A percentile compares a stretch with the other conserved stretches of the same genome.
Conservation (phyloP, 495 filamentous ascomycete genomes). For the Aspergillus carlsbadensis region DNA sequence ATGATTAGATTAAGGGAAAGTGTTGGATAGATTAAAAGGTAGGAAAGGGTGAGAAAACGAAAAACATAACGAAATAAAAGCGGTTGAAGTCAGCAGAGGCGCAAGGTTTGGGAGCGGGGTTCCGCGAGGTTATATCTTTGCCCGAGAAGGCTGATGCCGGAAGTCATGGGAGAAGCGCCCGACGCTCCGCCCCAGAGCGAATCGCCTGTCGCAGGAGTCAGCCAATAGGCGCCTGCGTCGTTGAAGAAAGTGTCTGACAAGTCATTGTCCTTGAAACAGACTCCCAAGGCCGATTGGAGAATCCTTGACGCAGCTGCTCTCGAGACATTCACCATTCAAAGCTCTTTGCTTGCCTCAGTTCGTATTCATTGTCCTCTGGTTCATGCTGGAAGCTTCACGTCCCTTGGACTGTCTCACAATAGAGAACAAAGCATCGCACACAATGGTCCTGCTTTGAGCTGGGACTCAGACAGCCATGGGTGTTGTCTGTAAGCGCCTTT, state of each 20-base stretch:
- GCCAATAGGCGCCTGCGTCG: not conserved
- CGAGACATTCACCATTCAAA: not conserved
- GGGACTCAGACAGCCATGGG: not conserved
- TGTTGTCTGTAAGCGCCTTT: not conserved
- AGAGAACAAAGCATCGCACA: too few species aligned
- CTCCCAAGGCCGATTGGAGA: not conserved
- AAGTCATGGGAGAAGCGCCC: slow-evolving; percentile 11
- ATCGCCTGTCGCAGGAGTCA: not conserved
- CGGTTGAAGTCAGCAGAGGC: not conserved
- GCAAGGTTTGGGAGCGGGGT: not conserved
- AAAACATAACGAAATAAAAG: not conserved
- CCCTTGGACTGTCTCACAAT: not conserved
- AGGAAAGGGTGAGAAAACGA: not conserved
- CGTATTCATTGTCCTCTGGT: not conserved
- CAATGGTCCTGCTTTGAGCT: too few species aligned
- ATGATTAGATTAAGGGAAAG: not conserved
- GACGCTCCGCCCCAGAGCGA: slow-evolving; percentile 7
- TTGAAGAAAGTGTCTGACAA: not conserved
- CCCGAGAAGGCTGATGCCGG: not conserved
- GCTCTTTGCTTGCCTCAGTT: not conserved
- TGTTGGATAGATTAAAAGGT: not conserved
- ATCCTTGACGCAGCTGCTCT: not conserved
- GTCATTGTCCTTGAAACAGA: slow-evolving; percentile 3
- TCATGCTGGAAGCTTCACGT: not conserved
- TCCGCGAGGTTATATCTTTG: not conserved